phyloP scores from a whole-genome alignment of 148 eudicot species.

The Fallopia convolvulus region DNA sequence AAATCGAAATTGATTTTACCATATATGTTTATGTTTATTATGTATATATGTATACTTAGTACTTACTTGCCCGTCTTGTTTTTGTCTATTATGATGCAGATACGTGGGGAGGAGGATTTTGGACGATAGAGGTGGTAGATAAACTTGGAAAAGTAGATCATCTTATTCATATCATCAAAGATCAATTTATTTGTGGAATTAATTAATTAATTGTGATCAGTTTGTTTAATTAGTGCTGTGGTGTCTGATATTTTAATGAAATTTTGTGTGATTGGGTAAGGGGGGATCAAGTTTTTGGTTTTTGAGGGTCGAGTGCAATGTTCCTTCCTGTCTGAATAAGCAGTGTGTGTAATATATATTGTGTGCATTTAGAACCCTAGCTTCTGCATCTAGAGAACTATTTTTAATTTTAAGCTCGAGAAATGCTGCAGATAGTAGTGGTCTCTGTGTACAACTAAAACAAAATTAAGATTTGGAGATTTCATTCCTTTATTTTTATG shows the following conservation, averaged over 20 bases:
- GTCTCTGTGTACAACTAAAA: not conserved
- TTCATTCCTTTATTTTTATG: not conserved
- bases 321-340: not conserved
- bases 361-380: not conserved
- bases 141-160: not conserved
- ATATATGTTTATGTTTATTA: too few relatives aligned
- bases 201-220: too few relatives aligned
- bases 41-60: too few relatives aligned
- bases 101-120: constrained; percentile 33
- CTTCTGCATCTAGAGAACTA: not conserved
- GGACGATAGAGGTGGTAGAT: constrained; percentile 12
- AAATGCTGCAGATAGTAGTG: not conserved
- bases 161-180: too few relatives aligned
- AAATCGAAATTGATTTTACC: not conserved
- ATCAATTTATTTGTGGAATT: not conserved
- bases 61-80: not conserved
- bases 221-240: not conserved
- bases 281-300: too few relatives aligned
- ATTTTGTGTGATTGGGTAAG: not conserved
- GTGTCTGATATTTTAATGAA: not conserved
- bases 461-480: too few relatives aligned
- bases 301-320: too few relatives aligned
- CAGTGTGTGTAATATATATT: too few relatives aligned
- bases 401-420: not conserved
- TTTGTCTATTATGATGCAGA: constrained; percentile 11